These are phyloP conservation scores for Gyrodon lividus DNA, from an alignment of 768 basidiomycete genomes.

Conservation along the genomic window DNA sequence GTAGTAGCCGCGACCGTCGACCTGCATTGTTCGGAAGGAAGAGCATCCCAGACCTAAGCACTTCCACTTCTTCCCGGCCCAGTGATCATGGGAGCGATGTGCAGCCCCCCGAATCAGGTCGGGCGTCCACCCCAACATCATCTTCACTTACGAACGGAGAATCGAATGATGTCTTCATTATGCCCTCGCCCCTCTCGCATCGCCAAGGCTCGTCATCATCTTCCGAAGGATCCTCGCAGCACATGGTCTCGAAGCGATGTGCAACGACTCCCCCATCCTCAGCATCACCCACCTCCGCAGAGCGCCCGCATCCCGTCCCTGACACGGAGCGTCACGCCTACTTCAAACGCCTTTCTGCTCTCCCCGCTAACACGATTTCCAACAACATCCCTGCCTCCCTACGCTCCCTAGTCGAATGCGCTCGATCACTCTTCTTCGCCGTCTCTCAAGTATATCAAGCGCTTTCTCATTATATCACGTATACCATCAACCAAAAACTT, in stretches of 20 bases:
- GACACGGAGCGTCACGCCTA: slow-evolving; percentile 87
- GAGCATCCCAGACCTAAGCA: slow-evolving; percentile 83
- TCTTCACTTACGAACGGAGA: slow-evolving; percentile 14
- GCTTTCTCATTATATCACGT: slow-evolving; percentile 82
- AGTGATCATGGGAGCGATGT: slow-evolving; percentile 27
- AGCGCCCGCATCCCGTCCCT: slow-evolving; percentile 41
- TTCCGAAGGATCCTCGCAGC: slow-evolving; percentile 29
- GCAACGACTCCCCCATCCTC: slow-evolving; percentile 32
- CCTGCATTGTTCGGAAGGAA: slow-evolving; percentile 60
- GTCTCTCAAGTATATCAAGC: slow-evolving; percentile 89
- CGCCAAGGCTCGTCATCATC: slow-evolving; percentile 50
- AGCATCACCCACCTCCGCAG: slow-evolving; percentile 41
- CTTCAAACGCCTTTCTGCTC: slow-evolving; percentile 85
- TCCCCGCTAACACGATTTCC: slow-evolving; percentile 59
- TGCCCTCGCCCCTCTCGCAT: slow-evolving; percentile 40
- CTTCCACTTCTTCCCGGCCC: slow-evolving; percentile 42
- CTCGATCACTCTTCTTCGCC: slow-evolving; percentile 89
- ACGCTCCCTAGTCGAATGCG: slow-evolving; percentile 75
- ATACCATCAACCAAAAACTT: slow-evolving; percentile 79
- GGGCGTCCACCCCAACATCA: slow-evolving; percentile 7
- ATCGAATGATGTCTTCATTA: slow-evolving; percentile 31
- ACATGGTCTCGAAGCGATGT: slow-evolving; percentile 21
- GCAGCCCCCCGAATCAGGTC: slow-evolving; percentile 26
- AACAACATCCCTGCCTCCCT: slow-evolving; percentile 71
- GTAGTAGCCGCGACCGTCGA: slow-evolving; percentile 36